These are phyloP conservation scores for Kondoa subrosea DNA, from an alignment of 768 basidiomycete species.

Conservation along the genomic window DNA sequence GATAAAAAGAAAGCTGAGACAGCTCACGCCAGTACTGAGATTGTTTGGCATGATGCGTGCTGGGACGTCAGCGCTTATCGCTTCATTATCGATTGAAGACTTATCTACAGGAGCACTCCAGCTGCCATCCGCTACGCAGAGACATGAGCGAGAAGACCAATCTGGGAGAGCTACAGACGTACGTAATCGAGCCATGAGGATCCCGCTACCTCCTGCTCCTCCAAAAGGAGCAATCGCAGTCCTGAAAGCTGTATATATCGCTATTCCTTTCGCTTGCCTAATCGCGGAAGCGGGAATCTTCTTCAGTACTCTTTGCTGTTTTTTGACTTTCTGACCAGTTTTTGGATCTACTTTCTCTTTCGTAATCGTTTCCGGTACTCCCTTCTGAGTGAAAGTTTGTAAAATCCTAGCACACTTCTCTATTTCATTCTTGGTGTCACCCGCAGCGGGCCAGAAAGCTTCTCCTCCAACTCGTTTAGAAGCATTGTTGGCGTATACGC, in stretches of 20 bases:
- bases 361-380: not conserved
- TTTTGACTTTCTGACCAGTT: constrained; percentile 18
- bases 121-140: constrained; percentile 18
- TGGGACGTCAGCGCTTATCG: constrained; percentile 14
- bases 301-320: constrained; percentile 17
- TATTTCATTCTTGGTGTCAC: constrained; percentile 1
- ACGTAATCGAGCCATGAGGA: not conserved
- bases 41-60: constrained; percentile 14
- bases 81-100: not conserved
- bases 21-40: constrained; percentile 1
- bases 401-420: constrained; percentile 9
- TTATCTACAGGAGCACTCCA: not conserved
- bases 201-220: constrained; percentile 2
- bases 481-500: constrained; percentile 3
- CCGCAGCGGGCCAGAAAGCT: constrained; percentile 1
- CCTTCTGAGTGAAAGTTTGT: not conserved
- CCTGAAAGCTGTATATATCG: not conserved
- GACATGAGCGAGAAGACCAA: constrained; percentile 5
- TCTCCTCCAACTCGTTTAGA: not conserved
- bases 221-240: not conserved
- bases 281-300: constrained; percentile 19
- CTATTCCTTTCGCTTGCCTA: constrained; percentile 6
- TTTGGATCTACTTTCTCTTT: constrained; percentile 2
- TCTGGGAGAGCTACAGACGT: constrained; percentile 14
- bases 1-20: constrained; percentile 12